Conservation (phyloP, 305 asterid genomes). For the Fraxinus floribunda region DNA sequence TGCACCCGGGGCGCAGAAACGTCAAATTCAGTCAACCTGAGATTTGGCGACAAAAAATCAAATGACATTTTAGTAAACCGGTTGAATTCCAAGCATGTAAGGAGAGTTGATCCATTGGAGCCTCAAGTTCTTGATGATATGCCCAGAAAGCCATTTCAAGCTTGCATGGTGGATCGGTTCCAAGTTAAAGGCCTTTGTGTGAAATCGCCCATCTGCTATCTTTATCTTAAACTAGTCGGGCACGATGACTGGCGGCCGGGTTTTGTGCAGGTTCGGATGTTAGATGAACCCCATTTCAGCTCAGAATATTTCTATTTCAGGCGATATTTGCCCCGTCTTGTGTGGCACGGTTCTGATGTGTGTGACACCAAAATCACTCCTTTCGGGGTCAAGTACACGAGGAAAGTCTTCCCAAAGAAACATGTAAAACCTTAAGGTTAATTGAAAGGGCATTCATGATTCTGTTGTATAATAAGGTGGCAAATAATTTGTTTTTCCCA, state of each 20-base stretch:
- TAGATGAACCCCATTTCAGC: slow-evolving; percentile 30
- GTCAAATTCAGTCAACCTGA: slow-evolving; percentile 37
- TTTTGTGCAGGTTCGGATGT: slow-evolving; percentile 30
- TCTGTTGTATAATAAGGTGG: background rate
- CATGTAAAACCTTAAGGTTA: background rate
- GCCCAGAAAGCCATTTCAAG: slow-evolving; percentile 47
- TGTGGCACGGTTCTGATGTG: slow-evolving; percentile 43
- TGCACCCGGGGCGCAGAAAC: slow-evolving; percentile 45
- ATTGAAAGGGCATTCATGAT: background rate
- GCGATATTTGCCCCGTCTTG: slow-evolving; percentile 44
- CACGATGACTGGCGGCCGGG: slow-evolving; percentile 52
- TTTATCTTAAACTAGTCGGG: slow-evolving; percentile 40
- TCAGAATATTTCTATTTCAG: slow-evolving; percentile 43
- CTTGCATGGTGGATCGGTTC: slow-evolving; percentile 45
- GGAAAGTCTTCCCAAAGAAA: slow-evolving; percentile 26
- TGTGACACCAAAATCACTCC: slow-evolving; percentile 41
- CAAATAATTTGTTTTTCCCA: no score
- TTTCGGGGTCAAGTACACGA: slow-evolving; percentile 37
- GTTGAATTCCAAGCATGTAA: slow-evolving; percentile 42
- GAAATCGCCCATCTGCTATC: slow-evolving; percentile 41
- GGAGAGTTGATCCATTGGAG: slow-evolving; percentile 44
- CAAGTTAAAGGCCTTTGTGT: slow-evolving; percentile 38
- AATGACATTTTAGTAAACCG: slow-evolving; percentile 39
- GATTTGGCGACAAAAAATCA: slow-evolving; percentile 50
- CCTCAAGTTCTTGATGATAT: slow-evolving; percentile 47